Conservation (phyloP, 163 green algal species). For the Coccomyxa subellipsoidea region DNA sequence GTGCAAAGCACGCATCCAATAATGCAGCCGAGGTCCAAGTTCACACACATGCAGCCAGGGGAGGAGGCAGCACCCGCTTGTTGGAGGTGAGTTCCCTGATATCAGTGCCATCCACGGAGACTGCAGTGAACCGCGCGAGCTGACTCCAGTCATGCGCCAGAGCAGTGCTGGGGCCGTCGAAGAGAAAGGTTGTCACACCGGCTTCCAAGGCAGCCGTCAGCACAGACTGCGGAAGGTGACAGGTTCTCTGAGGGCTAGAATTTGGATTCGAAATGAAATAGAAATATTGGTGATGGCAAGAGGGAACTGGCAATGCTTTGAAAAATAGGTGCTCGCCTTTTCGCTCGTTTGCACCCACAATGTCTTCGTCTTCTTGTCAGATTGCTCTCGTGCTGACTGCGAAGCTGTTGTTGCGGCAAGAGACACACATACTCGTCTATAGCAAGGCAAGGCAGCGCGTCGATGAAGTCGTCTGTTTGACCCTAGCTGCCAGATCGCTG, state of each 20-base stretch:
- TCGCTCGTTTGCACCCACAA: background rate
- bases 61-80: background rate
- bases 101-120: background rate
- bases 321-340: background rate
- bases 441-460: no score
- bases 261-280: no score
- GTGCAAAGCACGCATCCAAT: no score
- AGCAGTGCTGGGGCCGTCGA: background rate
- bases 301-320: no score
- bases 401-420: background rate
- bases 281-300: no score
- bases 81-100: background rate
- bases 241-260: no score
- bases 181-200: constrained; percentile 23
- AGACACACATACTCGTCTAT: no score
- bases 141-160: background rate
- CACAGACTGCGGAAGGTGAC: constrained; percentile 18
- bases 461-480: no score
- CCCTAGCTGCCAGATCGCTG: no score
- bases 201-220: constrained; percentile 29
- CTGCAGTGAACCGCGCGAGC: constrained; percentile 6
- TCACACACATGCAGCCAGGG: background rate
- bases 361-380: background rate
- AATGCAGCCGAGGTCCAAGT: no score
- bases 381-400: background rate